Percentiles rank a stretch among this genome's conserved stretches.
Conservation (phyloP, 805 yeast genomes). For the Ogataea henricii region DNA sequence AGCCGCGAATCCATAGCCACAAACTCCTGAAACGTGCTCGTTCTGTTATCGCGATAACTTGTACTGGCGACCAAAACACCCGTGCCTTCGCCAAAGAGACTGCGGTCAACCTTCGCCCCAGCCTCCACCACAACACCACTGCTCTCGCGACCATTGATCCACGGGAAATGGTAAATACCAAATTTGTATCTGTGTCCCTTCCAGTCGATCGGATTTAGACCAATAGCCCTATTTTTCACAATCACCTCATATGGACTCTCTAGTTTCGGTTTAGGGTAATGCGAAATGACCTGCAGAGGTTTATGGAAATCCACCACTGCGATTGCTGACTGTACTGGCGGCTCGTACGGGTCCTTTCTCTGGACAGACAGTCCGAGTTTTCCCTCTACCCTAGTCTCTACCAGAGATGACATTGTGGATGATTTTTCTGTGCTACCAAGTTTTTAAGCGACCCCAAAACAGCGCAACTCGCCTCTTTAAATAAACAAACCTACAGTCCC, state of each 20-base stretch:
- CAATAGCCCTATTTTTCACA: conserved; percentile 36
- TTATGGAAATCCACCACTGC: conserved; percentile 26
- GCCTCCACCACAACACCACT: conserved; percentile 41
- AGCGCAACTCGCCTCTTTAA: too few species aligned
- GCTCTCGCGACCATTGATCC: conserved; percentile 52
- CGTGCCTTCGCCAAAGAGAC: conserved; percentile 34
- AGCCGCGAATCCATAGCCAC: conserved; percentile 46
- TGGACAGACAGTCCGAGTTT: not conserved
- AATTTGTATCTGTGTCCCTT: conserved; percentile 47
- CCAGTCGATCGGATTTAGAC: conserved; percentile 53
- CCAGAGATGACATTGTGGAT: not conserved
- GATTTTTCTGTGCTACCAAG: too few species aligned
- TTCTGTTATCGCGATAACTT: conserved; percentile 46
- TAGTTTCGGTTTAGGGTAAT: conserved; percentile 27
- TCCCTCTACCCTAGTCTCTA: not conserved
- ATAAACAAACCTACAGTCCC: too few species aligned
- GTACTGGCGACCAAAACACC: conserved; percentile 48
- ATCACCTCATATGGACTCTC: conserved; percentile 29
- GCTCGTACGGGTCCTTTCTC: not conserved
- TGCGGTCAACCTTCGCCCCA: conserved; percentile 36
- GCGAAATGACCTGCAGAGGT: conserved; percentile 23
- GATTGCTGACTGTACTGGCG: conserved; percentile 22
- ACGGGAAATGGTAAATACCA: conserved; percentile 49
- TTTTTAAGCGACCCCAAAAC: too few species aligned
- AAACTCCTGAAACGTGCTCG: conserved; percentile 50